Evolutionary conservation across 2,329 filamentous ascomycete species (phyloP).

Genomic region (Torrubiella hemipterigena): DNA sequence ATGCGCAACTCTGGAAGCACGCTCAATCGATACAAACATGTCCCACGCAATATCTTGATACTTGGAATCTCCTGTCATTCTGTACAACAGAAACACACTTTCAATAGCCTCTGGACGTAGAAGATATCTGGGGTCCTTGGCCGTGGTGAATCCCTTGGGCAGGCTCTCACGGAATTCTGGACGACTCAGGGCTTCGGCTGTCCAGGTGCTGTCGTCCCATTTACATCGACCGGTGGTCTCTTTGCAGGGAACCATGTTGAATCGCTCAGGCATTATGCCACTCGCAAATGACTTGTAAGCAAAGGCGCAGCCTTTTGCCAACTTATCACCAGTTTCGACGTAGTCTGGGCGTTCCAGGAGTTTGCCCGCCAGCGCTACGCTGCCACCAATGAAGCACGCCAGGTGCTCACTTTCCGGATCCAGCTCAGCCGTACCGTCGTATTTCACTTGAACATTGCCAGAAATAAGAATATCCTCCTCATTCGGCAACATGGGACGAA

Average conservation of each 20-base stretch:
- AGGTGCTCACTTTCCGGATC: conserved; percentile 30
- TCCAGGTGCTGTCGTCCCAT: conserved; percentile 17
- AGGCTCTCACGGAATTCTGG: conserved; percentile 16
- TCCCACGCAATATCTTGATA: conserved; percentile 60
- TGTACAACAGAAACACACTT: conserved; percentile 67
- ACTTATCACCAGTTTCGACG: conserved; percentile 28
- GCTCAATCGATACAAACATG: conserved; percentile 55
- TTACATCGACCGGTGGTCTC: conserved; percentile 15
- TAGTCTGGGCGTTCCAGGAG: conserved; percentile 28
- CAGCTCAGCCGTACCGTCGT: conserved; percentile 9
- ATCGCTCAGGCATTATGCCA: conserved; percentile 41
- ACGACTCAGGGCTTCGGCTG: conserved; percentile 5
- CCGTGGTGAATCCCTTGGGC: conserved; percentile 40
- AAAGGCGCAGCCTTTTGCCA: conserved; percentile 40
- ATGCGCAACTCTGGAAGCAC: conserved; percentile 43
- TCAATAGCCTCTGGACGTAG: conserved; percentile 69
- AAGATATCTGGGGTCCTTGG: conserved; percentile 46
- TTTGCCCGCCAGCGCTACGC: conserved; percentile 34
- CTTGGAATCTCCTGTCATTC: conserved; percentile 52
- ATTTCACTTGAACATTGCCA: conserved; percentile 19
- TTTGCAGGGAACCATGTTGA: conserved; percentile 28
- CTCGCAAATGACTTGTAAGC: conserved; percentile 33
- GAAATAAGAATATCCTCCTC: conserved; percentile 44
- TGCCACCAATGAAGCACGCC: conserved; percentile 38
- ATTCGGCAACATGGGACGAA: conserved; percentile 45